These are phyloP conservation scores for Phoenix dactylifera DNA, from an alignment of 176 grass and related monocot species.

Conservation along the genomic window DNA sequence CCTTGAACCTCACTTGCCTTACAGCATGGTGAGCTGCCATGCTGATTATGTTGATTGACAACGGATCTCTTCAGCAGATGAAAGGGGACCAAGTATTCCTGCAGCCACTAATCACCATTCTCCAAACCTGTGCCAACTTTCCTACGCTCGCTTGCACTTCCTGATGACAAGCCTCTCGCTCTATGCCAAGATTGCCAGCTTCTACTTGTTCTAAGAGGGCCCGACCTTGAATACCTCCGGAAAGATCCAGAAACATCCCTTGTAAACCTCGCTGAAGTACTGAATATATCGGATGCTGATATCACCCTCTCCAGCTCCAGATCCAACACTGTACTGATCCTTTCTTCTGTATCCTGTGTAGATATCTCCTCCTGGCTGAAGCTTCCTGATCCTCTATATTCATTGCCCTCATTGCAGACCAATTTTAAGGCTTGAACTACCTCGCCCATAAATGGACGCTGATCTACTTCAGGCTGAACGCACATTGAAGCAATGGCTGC, in stretches of 20 bases:
- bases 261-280: conserved; percentile 45
- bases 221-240: conserved; percentile 64
- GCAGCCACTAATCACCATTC: conserved; percentile 14
- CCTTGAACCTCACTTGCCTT: no score
- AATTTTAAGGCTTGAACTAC: conserved; percentile 91
- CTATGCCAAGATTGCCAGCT: conserved; percentile 13
- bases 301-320: conserved; percentile 23
- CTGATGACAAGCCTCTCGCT: conserved; percentile 51
- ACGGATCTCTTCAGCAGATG: background rate
- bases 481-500: conserved; percentile 99
- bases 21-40: background rate
- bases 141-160: conserved; percentile 74
- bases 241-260: conserved; percentile 78
- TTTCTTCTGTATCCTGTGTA: conserved; percentile 28
- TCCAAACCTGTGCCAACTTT: conserved; percentile 45
- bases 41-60: background rate
- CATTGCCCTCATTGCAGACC: conserved; percentile 68
- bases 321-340: conserved; percentile 36
- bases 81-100: conserved; percentile 1
- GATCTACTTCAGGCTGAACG: conserved; percentile 95
- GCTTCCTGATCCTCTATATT: conserved; percentile 39
- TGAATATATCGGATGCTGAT: conserved; percentile 30
- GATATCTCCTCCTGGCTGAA: conserved; percentile 41
- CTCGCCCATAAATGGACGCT: conserved; percentile 94
- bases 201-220: conserved; percentile 43